Conservation (phyloP, 139 green algal genomes). For the Tetraselmis chui region DNA sequence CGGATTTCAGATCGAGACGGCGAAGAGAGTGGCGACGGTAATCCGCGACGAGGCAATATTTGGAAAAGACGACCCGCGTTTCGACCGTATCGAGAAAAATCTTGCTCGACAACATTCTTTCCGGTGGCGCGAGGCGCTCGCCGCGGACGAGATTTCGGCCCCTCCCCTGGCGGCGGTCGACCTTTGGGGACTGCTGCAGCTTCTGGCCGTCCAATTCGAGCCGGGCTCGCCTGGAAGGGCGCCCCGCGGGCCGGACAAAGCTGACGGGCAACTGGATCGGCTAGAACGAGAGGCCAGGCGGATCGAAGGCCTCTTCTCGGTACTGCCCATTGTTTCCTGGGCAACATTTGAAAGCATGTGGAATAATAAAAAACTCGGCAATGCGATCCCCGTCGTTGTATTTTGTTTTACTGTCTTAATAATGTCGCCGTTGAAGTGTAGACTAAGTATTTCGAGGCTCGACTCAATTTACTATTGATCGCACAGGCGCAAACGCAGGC, state of each 20-base stretch:
- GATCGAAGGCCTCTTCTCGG: background rate
- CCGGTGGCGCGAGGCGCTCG: background rate
- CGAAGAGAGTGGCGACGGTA: background rate
- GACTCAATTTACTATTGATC: no score
- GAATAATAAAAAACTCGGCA: no score
- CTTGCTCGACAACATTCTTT: background rate
- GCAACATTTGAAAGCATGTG: no score
- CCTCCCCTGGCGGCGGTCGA: background rate
- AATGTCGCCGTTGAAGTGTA: no score
- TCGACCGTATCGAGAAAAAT: background rate
- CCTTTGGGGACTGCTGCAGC: background rate
- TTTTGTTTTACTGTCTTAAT: no score
- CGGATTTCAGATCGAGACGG: background rate
- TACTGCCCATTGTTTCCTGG: no score
- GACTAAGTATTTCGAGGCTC: no score
- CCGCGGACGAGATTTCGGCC: background rate
- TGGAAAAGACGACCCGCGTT: background rate
- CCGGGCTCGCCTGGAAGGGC: background rate
- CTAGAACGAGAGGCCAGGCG: background rate
- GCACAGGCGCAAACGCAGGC: background rate
- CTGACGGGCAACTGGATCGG: background rate
- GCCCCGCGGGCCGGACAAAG: no score
- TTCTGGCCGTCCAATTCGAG: background rate
- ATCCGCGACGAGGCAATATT: background rate
- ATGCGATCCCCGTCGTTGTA: no score